Percentiles rank a stretch among this genome's conserved stretches.
Conservation (phyloP, 208 protist genomes). For the Crithidia fasciculata region DNA sequence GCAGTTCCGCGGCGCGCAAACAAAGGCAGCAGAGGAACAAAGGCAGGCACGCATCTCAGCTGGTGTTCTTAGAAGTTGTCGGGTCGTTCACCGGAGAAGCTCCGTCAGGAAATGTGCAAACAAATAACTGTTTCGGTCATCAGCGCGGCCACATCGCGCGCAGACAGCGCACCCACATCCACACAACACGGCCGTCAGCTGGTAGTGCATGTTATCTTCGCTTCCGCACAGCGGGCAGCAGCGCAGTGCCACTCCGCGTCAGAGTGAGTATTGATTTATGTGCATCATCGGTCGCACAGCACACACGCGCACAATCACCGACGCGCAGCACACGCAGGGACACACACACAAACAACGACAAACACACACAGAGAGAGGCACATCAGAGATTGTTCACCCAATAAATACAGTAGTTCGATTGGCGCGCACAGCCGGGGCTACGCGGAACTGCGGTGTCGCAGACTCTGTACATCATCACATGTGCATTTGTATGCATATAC, state of each 20-base stretch:
- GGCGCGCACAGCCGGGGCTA: too few relatives aligned
- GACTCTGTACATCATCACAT: too few relatives aligned
- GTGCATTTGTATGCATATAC: too few relatives aligned
- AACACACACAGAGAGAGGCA: too few relatives aligned
- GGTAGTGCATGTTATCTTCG: conserved; percentile 65
- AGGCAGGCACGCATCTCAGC: conserved; percentile 9
- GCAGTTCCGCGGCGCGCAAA: conserved; percentile 8
- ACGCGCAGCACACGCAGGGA: too few relatives aligned
- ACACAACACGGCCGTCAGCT: conserved; percentile 30
- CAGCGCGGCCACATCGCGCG: conserved; percentile 6
- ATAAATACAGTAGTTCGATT: too few relatives aligned
- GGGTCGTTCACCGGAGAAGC: conserved; percentile 11
- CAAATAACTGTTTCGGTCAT: conserved; percentile 26
- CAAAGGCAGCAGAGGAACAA: neutral
- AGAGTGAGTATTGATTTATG: conserved; percentile 61
- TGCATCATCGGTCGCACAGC: conserved; percentile 34
- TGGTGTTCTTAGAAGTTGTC: conserved; percentile 19
- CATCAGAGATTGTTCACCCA: too few relatives aligned
- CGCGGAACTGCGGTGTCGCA: too few relatives aligned
- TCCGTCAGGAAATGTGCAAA: conserved; percentile 33
- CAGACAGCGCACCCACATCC: neutral
- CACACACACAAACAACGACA: too few relatives aligned
- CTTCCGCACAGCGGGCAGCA: conserved; percentile 37
- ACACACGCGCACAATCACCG: too few relatives aligned
- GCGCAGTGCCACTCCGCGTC: conserved; percentile 26